Conservation (phyloP, 108 stramenopile genomes). For the Pelagomonas calceolata region DNA sequence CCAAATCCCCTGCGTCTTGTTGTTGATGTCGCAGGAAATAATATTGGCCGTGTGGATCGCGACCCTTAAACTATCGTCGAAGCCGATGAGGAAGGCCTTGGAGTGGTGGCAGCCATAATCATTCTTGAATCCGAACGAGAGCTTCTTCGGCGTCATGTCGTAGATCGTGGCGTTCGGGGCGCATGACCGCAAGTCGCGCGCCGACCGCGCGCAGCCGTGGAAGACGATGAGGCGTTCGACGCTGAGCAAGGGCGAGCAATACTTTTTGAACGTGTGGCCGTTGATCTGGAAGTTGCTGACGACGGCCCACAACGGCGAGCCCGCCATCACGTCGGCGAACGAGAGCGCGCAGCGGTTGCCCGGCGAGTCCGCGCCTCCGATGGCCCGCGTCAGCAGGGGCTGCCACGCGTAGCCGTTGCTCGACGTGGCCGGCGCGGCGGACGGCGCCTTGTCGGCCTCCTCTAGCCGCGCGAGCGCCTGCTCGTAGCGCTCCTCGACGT, state of each 20-base stretch:
- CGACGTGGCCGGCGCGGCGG: no score
- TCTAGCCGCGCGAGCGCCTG: no score
- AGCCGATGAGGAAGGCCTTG: slow-evolving; percentile 60
- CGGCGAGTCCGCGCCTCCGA: no score
- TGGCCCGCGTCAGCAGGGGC: no score
- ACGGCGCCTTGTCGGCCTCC: no score
- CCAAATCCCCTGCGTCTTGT: slow-evolving; percentile 51
- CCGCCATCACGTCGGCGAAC: neutral
- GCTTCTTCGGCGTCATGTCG: slow-evolving; percentile 29
- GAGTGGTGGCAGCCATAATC: slow-evolving; percentile 59
- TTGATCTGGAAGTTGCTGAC: slow-evolving; percentile 53
- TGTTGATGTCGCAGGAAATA: slow-evolving; percentile 35
- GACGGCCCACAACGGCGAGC: slow-evolving; percentile 40
- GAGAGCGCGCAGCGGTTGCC: no score
- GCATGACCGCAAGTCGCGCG: slow-evolving; percentile 19
- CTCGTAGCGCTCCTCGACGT: no score
- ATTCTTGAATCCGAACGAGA: neutral
- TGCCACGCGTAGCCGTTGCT: no score
- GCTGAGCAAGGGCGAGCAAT: slow-evolving; percentile 41
- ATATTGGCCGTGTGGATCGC: slow-evolving; percentile 65
- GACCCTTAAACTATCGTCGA: slow-evolving; percentile 44
- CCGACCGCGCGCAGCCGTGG: slow-evolving; percentile 28
- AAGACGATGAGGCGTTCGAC: slow-evolving; percentile 46
- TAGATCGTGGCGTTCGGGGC: slow-evolving; percentile 25
- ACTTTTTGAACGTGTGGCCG: slow-evolving; percentile 37